Conservation (phyloP, 495 filamentous ascomycete species). For the Lepraria neglecta region DNA sequence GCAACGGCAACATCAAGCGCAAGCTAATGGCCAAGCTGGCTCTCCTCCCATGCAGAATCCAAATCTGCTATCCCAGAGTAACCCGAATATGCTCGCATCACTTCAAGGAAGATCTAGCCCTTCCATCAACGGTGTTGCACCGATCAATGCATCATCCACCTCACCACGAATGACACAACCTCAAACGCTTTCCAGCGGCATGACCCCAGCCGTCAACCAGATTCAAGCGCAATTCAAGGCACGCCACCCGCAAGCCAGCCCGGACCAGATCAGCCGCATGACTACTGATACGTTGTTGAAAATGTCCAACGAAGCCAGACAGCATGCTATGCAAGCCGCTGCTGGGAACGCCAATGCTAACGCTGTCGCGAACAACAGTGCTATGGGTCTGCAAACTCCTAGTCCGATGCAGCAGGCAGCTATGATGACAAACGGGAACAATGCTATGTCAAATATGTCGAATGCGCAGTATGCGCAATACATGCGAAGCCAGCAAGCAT, state of each 20-base stretch:
- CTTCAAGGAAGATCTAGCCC: conserved; percentile 49
- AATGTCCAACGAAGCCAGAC: conserved; percentile 39
- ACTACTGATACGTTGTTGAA: conserved; percentile 54
- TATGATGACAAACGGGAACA: conserved; percentile 28
- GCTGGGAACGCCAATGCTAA: conserved; percentile 43
- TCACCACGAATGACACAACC: conserved; percentile 48
- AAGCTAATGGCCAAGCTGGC: conserved; percentile 23
- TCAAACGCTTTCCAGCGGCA: conserved; percentile 47
- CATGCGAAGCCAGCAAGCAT: conserved; percentile 59
- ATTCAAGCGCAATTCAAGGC: conserved; percentile 47
- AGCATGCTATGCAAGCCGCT: conserved; percentile 61
- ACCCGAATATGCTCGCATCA: conserved; percentile 46
- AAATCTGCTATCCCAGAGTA: conserved; percentile 41
- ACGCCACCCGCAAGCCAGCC: conserved; percentile 49
- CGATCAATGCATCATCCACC: conserved; percentile 43
- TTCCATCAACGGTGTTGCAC: conserved; percentile 41
- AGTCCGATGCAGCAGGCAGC: conserved; percentile 26
- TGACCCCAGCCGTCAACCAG: conserved; percentile 48
- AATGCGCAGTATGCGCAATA: conserved; percentile 58
- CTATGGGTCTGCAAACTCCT: conserved; percentile 17
- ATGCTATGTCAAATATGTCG: not conserved
- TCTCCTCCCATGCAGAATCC: conserved; percentile 28
- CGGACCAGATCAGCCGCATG: conserved; percentile 54
- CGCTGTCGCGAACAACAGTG: conserved; percentile 18
- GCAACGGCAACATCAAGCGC: conserved; percentile 44